These are phyloP conservation scores for Periconia sp. DNA, from an alignment of 2,329 filamentous ascomycete species.

Conservation along the genomic window DNA sequence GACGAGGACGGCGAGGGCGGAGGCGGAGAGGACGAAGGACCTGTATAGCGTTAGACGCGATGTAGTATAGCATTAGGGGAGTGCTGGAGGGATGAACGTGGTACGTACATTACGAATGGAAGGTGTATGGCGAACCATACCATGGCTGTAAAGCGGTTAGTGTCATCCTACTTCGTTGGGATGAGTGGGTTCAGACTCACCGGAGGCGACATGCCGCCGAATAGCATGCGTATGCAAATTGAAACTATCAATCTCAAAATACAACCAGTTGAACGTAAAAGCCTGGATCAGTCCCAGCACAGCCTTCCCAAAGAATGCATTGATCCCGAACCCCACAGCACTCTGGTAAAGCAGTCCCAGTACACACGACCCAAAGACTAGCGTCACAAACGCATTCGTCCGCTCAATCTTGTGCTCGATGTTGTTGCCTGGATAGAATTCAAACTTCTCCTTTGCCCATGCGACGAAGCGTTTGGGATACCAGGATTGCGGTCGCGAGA, in stretches of 20 bases:
- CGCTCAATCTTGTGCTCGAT: conserved; percentile 71
- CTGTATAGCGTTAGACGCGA: too few relatives aligned
- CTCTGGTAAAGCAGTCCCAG: conserved; percentile 67
- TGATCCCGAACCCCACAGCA: conserved; percentile 57
- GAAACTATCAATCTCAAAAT: conserved; percentile 66
- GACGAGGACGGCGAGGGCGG: conserved; percentile 65
- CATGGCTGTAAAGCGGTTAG: conserved; percentile 48
- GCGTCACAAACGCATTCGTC: conserved; percentile 68
- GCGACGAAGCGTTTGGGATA: conserved; percentile 18
- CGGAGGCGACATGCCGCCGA: conserved; percentile 55
- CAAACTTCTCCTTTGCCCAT: conserved; percentile 52
- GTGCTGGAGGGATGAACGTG: too few relatives aligned
- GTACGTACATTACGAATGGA: conserved; percentile 69
- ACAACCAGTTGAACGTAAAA: conserved; percentile 67
- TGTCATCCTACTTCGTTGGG: neutral
- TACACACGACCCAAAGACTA: conserved; percentile 70
- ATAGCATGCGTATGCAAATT: conserved; percentile 68
- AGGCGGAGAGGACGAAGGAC: conserved; percentile 65
- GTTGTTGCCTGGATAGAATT: conserved; percentile 67
- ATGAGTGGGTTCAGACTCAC: conserved; percentile 34
- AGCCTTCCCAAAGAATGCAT: conserved; percentile 68
- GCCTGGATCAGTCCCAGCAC: conserved; percentile 64
- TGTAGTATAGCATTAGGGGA: too few relatives aligned
- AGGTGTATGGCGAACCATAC: conserved; percentile 65
- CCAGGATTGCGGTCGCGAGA: conserved; percentile 33